Conservation (phyloP, 345 rosid genomes). For the Syzygium grande region DNA sequence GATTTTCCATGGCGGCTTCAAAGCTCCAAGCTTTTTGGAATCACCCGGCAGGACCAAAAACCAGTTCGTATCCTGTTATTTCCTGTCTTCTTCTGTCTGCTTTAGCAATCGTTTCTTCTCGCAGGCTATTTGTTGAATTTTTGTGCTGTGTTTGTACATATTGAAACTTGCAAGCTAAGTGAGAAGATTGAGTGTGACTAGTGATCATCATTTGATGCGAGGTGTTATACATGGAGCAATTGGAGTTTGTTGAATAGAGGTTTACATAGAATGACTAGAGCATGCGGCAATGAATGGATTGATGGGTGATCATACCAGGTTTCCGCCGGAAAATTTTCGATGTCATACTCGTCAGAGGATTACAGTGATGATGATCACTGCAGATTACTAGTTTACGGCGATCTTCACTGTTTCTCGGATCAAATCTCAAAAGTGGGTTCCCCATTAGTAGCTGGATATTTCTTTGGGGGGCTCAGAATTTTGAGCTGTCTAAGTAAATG, state of each 20-base stretch:
- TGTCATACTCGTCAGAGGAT: neutral
- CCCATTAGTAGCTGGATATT: neutral
- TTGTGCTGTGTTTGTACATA: neutral
- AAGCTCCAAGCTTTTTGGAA: constrained; percentile 88
- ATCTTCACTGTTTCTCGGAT: neutral
- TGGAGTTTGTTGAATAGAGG: neutral
- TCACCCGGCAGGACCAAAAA: constrained; percentile 92
- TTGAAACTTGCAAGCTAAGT: neutral
- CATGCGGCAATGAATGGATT: neutral
- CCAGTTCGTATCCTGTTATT: constrained; percentile 38
- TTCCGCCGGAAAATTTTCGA: neutral
- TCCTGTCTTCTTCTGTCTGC: neutral
- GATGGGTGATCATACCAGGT: neutral
- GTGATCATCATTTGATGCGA: neutral
- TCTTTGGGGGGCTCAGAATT: neutral
- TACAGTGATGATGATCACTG: neutral
- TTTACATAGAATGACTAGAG: neutral
- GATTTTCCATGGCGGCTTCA: constrained; percentile 52
- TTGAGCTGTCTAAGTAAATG: neutral
- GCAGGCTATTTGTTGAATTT: neutral
- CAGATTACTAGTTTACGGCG: neutral
- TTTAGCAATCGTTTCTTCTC: neutral
- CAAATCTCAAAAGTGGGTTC: neutral
- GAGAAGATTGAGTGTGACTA: neutral
- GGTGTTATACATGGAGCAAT: neutral